These are phyloP conservation scores for Pleomassaria siparia DNA, from an alignment of 2,329 filamentous ascomycete genomes.

Conservation along the genomic window DNA sequence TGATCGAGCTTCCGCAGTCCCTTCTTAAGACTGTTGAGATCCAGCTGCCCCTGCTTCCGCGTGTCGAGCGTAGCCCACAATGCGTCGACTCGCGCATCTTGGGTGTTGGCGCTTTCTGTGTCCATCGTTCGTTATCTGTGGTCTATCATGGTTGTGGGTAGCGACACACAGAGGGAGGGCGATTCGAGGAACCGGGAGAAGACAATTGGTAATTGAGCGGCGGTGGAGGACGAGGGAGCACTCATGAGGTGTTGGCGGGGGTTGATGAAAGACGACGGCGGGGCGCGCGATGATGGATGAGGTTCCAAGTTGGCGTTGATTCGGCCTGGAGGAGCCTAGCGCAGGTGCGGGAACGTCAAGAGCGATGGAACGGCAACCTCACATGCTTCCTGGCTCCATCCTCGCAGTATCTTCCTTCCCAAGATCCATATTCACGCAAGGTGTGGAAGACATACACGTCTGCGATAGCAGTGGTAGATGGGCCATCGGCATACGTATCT, in stretches of 20 bases:
- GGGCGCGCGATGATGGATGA: slow-evolving; percentile 8
- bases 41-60: slow-evolving; percentile 73
- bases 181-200: slow-evolving; percentile 13
- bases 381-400: neutral
- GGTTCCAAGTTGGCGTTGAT: slow-evolving; percentile 1
- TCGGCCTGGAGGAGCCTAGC: neutral
- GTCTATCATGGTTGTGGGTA: slow-evolving; percentile 42
- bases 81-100: slow-evolving; percentile 77
- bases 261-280: slow-evolving; percentile 13
- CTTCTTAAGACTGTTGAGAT: slow-evolving; percentile 80
- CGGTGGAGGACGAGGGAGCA: slow-evolving; percentile 10
- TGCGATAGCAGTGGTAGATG: neutral
- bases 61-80: slow-evolving; percentile 85
- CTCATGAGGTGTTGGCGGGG: slow-evolving; percentile 1
- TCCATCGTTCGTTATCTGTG: slow-evolving; percentile 61
- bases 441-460: neutral
- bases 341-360: neutral
- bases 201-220: slow-evolving; percentile 25
- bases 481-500: neutral
- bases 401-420: neutral
- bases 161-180: slow-evolving; percentile 22
- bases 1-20: slow-evolving; percentile 89
- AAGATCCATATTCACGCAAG: too few species aligned
- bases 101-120: slow-evolving; percentile 74
- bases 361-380: neutral